Evolutionary conservation across 495 filamentous ascomycete genomes (phyloP), one percentile per base, ranked within the genome.

Genomic region (Cercophora newfieldiana): DNA sequence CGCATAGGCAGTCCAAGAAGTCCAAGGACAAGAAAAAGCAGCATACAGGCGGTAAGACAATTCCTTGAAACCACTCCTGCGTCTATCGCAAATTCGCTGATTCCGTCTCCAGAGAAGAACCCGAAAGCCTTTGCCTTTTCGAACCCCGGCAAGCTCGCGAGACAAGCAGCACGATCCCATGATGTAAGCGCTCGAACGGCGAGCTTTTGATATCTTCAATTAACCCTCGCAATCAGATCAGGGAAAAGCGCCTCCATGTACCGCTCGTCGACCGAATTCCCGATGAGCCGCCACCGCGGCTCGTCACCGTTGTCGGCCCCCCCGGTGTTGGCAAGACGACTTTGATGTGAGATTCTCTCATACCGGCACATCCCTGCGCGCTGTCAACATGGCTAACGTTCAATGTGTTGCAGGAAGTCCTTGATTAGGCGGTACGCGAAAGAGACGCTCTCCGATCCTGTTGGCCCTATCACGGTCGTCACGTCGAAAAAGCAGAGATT

Each of bases 171-270:
- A 51, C 86, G 95, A 72, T 94, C 93, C 63, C 90, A 96, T 70
- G 94, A 98, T 90, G 92, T 94, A 84, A 60, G 86, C 63, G 19
- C 21, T 59, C 50, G 53, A n/a, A 1, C 44, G 21, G 16, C 6
- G 26, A 7, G 5, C 25, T 19, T 7, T 3, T 3, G 31, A 29
- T 7, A 6, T 7, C 48, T n/a, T 19, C 28, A 48, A 48, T 68
- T 58, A 63, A 59, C 66, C 61, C 33, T 54, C 59, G 64, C n/a
- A 0, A 26, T 64, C 26, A 94, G 89, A 86, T 97, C 76, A 94
- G 91, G 85, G 95, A 99, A 79, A 98, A 96, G 78, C 85, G 94
- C 33, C 81, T 97, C 22, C 95, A 99, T 85, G 95, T 98, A 16
- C 95, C 95, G 31, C 89, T 96, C 68, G 90, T 98, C 74, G 95